A percentile compares a stretch with the other conserved stretches of the same genome.
Evolutionary conservation across 495 filamentous ascomycete species (phyloP).

Genomic region (Pseudoneurospora amorphoporcata): DNA sequence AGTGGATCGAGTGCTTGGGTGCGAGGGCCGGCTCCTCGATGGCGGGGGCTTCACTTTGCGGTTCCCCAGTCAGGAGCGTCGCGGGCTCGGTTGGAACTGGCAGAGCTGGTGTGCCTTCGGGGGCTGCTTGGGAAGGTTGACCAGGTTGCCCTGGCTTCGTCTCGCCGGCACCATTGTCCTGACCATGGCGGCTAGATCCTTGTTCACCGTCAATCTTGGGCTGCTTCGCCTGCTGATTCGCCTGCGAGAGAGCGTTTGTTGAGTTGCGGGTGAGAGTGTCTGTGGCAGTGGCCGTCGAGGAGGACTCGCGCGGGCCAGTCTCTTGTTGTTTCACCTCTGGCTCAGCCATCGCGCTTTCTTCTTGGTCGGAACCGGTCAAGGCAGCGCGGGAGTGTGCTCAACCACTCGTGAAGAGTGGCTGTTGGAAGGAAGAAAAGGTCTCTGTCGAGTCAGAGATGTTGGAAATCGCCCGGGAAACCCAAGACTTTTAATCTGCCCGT

Average conservation of each 20-base stretch:
- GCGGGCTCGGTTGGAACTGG: not conserved
- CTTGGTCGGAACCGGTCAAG: not conserved
- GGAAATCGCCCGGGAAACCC: not conserved
- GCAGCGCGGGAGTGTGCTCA: not conserved
- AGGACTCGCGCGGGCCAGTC: not conserved
- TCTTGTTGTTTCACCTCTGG: not conserved
- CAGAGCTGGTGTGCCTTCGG: not conserved
- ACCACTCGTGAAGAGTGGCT: not conserved
- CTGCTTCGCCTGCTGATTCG: not conserved
- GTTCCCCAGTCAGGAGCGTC: constrained; percentile 1
- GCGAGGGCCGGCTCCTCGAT: not conserved
- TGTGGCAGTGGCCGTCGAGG: not conserved
- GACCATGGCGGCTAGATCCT: not conserved
- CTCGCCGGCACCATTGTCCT: not conserved
- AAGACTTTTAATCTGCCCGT: not conserved
- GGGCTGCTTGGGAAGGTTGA: constrained; percentile 37
- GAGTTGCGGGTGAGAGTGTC: not conserved
- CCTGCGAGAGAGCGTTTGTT: not conserved
- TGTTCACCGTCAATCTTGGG: not conserved
- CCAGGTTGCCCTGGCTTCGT: constrained; percentile 8
- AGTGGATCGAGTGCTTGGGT: constrained; percentile 45
- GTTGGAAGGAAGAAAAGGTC: not conserved
- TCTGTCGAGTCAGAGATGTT: not conserved
- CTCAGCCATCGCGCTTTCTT: not conserved
- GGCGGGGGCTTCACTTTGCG: not conserved